Base-by-base conservation (phyloP, 306 rosid genomes). In the Prunus salicina region DNA sequence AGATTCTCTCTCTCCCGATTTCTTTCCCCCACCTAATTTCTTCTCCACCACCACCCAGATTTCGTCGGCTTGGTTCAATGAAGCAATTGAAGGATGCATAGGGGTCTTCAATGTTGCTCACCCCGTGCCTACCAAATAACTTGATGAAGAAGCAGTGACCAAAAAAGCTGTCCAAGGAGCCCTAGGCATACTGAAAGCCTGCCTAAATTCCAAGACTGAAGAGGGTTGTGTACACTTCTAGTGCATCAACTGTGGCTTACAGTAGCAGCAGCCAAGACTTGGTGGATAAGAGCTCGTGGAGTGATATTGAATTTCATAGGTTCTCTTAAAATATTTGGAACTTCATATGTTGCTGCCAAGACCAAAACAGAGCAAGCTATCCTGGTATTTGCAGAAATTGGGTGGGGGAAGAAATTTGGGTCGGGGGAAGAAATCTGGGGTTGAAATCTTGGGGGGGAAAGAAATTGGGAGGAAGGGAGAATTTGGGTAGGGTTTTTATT, bases 61-160 rank as follows among this genome's bases (percentile, higher is more conserved):
- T 28, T 28, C 30, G 30, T 28, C 30, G 30, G 30, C 30, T 28
- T 28, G 30, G 30, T 90, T 86, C 73, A 47, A 2, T 22, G 70
- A 66, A 13, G 88, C 86, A 28, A 73, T 88, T 61, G 86, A 83
- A 84, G 92, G 92, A 8, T 90, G 88, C 75, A 55, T 22, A 8
- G 91, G 88, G 12, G 88, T 90, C 49, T 86, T 88, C 78, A 91
- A 86, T 67, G 82, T 86, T 25, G 91, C 94, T 25, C 45, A 82
- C 34, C 82, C 87, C 2, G 22, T 53, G 22, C 47, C 20, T 28
- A 22, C 14, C 46, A 80, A 7, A 6, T 89, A 88, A 46, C 65
- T 76, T 0, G 89, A 83, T 0, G 88, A 85, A 20, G 89, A 90
- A 24, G 13, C 24, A 4, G 80, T 87, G 41, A 88, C 83, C 18